Base-by-base conservation (phyloP, 2,329 filamentous ascomycete genomes). In the Plectosphaerella plurivora region DNA sequence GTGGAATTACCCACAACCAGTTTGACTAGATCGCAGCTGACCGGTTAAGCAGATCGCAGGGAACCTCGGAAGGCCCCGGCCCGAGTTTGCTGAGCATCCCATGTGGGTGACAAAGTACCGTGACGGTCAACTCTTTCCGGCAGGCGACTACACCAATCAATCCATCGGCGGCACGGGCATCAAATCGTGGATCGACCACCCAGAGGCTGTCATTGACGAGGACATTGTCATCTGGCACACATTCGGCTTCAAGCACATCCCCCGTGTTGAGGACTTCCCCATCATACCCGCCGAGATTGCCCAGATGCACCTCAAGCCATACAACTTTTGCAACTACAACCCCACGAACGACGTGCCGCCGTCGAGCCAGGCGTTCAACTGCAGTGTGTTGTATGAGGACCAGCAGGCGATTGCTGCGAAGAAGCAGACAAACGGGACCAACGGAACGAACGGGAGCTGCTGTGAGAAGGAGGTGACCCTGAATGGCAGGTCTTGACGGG, bases 281-380 rank as follows among this genome's bases (percentile, higher is more conserved):
- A 80, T 87, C 42, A 87, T 88, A 84, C 84, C 84, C 0, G 78
- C 76, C 59, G 84, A 87, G 65, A 76, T 70, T 14, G 62, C 78
- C 15, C 72, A 71, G 58, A 73, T 81, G 1, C 65, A 67, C 46
- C 60, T 81, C 37, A 73, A 77, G 57, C 77, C 78, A 1, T 73
- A 72, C 5, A 79, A 80, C 54, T 81, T 81, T 58, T 81, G 79
- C 55, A 68, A 72, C 4, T 69, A 68, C 54, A 81, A 81, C 55
- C 78, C 78, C 1, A 73, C 75, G 1, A 57, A 78, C 12, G 78
- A 80, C 63, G 71, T 79, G 15, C 73, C 77, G 4, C 71, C 73
- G 3, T 73, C 70, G 52, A 68, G 61, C 51, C 75, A 77, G 62
- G 67, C 63, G n/a, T 63, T 67, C 24, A 77, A 76, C 56, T 65